Evolutionary conservation across 2,329 filamentous ascomycete species (phyloP).

Genomic region (Plenodomus tracheiphilus): DNA sequence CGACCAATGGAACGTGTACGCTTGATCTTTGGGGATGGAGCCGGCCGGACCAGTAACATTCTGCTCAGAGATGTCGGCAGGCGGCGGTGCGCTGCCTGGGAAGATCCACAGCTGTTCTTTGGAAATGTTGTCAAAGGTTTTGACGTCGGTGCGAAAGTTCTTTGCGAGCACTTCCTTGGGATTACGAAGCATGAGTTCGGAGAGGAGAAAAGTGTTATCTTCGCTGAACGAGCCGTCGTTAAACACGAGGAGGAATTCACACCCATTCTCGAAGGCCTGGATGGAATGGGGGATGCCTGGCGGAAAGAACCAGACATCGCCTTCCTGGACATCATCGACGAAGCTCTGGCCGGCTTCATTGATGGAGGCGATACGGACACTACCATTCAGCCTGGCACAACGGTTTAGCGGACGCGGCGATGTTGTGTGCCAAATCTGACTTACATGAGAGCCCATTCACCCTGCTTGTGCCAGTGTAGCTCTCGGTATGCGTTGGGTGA

Average conservation of each 20-base stretch:
- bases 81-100: conserved; percentile 41
- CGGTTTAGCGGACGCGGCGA: background rate
- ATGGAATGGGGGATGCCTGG: conserved; percentile 49
- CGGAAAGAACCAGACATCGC: conserved; percentile 45
- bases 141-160: conserved; percentile 45
- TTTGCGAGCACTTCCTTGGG: conserved; percentile 49
- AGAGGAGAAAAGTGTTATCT: conserved; percentile 62
- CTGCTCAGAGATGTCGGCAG: conserved; percentile 43
- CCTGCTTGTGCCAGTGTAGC: conserved; percentile 64
- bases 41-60: conserved; percentile 51
- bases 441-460: conserved; percentile 56
- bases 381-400: conserved; percentile 49
- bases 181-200: conserved; percentile 55
- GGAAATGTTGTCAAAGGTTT: conserved; percentile 44
- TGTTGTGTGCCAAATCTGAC: too few species aligned
- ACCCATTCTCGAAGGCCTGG: conserved; percentile 59
- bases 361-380: conserved; percentile 55
- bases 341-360: conserved; percentile 56
- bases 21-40: conserved; percentile 28
- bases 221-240: conserved; percentile 63
- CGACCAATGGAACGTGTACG: conserved; percentile 50
- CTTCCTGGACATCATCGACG: conserved; percentile 46
- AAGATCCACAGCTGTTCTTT: conserved; percentile 50
- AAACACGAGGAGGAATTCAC: conserved; percentile 55
- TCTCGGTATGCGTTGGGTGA: conserved; percentile 60